Evolutionary conservation across 2,329 filamentous ascomycete species (phyloP).

Genomic region (Monosporascus sp.): DNA sequence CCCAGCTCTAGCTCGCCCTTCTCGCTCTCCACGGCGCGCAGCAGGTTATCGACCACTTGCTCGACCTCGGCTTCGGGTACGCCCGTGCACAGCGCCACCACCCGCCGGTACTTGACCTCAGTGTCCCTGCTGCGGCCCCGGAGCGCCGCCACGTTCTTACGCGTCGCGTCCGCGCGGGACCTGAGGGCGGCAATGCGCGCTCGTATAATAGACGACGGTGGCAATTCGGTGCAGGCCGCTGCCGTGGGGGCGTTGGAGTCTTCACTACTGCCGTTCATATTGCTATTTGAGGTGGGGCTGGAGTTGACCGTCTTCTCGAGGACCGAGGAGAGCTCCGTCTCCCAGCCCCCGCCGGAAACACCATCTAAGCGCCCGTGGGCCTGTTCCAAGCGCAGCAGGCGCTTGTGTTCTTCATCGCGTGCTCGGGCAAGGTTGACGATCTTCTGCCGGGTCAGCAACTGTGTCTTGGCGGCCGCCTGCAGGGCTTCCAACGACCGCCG

Average conservation of each 20-base stretch:
- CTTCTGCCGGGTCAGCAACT: conserved; percentile 63
- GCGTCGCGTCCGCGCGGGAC: conserved; percentile 61
- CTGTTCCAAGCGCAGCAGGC: conserved; percentile 42
- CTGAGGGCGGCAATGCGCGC: conserved; percentile 67
- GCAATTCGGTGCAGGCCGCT: conserved; percentile 42
- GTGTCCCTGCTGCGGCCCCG: conserved; percentile 77
- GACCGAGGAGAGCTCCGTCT: conserved; percentile 47
- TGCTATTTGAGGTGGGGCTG: background rate
- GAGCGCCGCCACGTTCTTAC: conserved; percentile 63
- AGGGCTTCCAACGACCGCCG: conserved; percentile 68
- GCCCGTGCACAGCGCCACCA: conserved; percentile 81
- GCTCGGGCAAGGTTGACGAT: conserved; percentile 74
- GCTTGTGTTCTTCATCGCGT: conserved; percentile 62
- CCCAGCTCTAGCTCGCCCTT: conserved; percentile 69
- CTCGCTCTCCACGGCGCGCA: conserved; percentile 88
- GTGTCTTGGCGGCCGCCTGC: conserved; percentile 58
- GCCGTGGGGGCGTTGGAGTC: conserved; percentile 27
- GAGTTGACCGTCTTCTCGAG: conserved; percentile 25
- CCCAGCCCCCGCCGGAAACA: conserved; percentile 40
- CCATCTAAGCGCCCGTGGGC: conserved; percentile 36
- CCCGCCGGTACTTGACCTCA: conserved; percentile 80
- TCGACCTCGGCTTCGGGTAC: conserved; percentile 77
- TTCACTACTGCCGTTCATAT: conserved; percentile 24
- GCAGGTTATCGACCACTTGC: conserved; percentile 68
- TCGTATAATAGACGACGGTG: conserved; percentile 55